These are phyloP conservation scores for Boletus bicolor DNA, from an alignment of 768 basidiomycete genomes.

Conservation along the genomic window DNA sequence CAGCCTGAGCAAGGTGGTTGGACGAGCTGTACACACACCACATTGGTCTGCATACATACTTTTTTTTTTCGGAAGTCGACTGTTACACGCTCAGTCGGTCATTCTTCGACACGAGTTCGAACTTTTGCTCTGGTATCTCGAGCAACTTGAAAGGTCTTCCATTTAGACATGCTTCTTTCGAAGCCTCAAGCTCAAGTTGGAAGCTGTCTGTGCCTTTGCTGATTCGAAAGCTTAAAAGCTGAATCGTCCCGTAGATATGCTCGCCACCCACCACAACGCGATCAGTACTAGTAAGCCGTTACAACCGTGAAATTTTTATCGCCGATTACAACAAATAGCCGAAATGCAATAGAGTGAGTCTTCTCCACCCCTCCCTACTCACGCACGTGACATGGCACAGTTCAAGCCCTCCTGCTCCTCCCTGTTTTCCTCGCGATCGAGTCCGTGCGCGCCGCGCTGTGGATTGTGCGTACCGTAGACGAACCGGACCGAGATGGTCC, in stretches of 20 bases:
- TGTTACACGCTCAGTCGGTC: not conserved
- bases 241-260: not conserved
- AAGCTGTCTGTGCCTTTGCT: not conserved
- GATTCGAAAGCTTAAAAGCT: not conserved
- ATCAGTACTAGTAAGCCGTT: not conserved
- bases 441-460: not conserved
- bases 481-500: not conserved
- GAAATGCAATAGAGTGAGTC: not conserved
- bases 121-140: not conserved
- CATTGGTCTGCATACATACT: not conserved
- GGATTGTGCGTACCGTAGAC: not conserved
- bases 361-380: not conserved
- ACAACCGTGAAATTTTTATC: not conserved
- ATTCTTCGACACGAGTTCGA: not conserved
- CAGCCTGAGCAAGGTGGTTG: not conserved
- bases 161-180: slow-evolving; percentile 4
- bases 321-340: not conserved
- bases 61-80: not conserved
- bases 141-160: not conserved
- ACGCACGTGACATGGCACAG: slow-evolving; percentile 2
- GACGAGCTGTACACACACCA: slow-evolving; percentile 3
- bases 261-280: not conserved
- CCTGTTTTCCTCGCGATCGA: slow-evolving; percentile 17
- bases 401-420: slow-evolving; percentile 7
- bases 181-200: not conserved